A percentile compares a stretch with the other conserved stretches of the same genome.
phyloP scores from a whole-genome alignment of 805 yeast genomes.

The Kregervanrija delftensis region DNA sequence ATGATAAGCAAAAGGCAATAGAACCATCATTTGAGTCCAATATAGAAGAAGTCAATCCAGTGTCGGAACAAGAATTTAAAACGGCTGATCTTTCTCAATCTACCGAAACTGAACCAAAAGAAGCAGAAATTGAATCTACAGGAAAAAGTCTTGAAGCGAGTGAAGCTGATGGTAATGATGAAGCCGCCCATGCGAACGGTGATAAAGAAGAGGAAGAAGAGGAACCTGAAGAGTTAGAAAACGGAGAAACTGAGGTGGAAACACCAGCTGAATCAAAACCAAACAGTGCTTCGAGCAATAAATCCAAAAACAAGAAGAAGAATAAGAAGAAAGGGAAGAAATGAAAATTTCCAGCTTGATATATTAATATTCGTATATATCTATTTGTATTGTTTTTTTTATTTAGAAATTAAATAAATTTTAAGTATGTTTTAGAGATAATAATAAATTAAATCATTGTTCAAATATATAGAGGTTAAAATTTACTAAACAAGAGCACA shows the following conservation, averaged over 20 bases:
- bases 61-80: constrained; percentile 1
- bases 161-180: background rate
- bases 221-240: constrained; percentile 8
- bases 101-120: background rate
- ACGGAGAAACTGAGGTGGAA: constrained; percentile 2
- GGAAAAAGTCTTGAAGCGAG: background rate
- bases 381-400: no score
- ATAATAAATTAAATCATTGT: no score
- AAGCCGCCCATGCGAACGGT: background rate
- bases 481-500: background rate
- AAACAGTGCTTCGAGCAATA: background rate
- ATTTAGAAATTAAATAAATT: no score
- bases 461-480: background rate
- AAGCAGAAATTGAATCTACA: background rate
- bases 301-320: background rate
- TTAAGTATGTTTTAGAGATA: no score
- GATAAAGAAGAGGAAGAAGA: background rate
- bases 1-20: background rate
- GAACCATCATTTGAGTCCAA: constrained; percentile 3
- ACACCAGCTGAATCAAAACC: background rate
- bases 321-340: background rate
- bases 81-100: no score
- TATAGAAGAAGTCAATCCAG: constrained; percentile 2
- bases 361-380: no score
- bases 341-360: background rate